phyloP scores from a whole-genome alignment of 306 rosid species.

The Spatholobus suberectus region DNA sequence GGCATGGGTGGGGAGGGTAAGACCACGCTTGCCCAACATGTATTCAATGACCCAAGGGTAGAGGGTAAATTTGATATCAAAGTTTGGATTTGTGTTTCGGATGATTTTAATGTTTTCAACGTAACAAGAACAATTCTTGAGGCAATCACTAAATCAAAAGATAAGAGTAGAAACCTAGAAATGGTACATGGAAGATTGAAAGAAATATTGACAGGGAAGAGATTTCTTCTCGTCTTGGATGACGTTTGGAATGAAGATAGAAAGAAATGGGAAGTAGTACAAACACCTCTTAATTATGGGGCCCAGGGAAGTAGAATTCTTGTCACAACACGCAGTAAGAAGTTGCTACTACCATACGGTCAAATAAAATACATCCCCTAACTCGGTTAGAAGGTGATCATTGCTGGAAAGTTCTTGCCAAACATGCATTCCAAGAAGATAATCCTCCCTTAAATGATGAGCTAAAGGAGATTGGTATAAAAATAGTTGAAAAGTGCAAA shows the following conservation, averaged over 20 bases:
- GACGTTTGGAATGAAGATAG: no score
- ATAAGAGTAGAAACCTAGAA: not conserved
- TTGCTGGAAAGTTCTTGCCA: not conserved
- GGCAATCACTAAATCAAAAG: not conserved
- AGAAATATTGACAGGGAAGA: no score
- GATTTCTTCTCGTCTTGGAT: no score
- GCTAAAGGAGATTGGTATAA: not conserved
- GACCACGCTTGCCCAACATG: not conserved
- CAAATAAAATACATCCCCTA: not conserved
- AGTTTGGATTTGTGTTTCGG: not conserved
- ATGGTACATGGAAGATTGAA: not conserved
- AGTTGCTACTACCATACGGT: not conserved
- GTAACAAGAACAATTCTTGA: not conserved
- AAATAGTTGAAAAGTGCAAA: not conserved
- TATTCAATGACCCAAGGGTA: not conserved
- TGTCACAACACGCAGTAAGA: not conserved
- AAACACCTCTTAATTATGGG: not conserved
- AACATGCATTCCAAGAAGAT: not conserved
- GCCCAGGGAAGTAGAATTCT: not conserved
- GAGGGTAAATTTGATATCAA: not conserved
- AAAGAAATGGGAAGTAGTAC: no score
- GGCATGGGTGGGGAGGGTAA: not conserved
- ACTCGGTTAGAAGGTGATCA: not conserved
- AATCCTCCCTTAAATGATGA: not conserved
- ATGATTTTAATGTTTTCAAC: not conserved